Evolutionary conservation across 2,329 filamentous ascomycete species (phyloP).

Genomic region (Dryadomyces quercus-mongolicae): DNA sequence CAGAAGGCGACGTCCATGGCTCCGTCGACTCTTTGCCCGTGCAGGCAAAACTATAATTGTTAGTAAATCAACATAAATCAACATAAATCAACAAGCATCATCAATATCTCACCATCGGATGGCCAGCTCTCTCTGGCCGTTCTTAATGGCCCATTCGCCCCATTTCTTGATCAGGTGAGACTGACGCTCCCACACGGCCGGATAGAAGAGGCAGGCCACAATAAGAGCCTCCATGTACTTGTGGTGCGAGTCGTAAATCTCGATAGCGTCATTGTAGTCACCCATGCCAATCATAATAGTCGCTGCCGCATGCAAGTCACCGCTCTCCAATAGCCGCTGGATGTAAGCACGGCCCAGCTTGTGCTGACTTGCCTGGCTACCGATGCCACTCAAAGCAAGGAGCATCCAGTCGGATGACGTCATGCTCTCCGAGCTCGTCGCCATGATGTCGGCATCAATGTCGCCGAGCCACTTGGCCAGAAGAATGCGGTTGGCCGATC

Average conservation of each 20-base stretch:
- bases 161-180: constrained; percentile 82
- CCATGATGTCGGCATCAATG: constrained; percentile 68
- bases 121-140: constrained; percentile 79
- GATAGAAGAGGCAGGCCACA: constrained; percentile 71
- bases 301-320: constrained; percentile 82
- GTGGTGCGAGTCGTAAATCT: constrained; percentile 87
- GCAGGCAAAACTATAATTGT: constrained; percentile 58
- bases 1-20: constrained; percentile 78
- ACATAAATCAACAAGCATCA: no score
- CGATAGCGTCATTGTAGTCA: constrained; percentile 87
- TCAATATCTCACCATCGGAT: constrained; percentile 53
- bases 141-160: constrained; percentile 83
- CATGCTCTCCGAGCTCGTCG: constrained; percentile 71
- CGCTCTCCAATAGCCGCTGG: constrained; percentile 76
- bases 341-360: constrained; percentile 86
- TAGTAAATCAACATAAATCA: background rate
- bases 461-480: constrained; percentile 90
- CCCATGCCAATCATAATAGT: constrained; percentile 89
- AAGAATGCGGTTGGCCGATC: constrained; percentile 68
- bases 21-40: constrained; percentile 75
- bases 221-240: constrained; percentile 89
- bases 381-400: constrained; percentile 80
- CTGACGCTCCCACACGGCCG: constrained; percentile 82
- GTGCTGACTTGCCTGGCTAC: constrained; percentile 64
- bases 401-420: constrained; percentile 96